Evolutionary conservation across 768 basidiomycete species (phyloP).

Genomic region (Lentinus brumalis): DNA sequence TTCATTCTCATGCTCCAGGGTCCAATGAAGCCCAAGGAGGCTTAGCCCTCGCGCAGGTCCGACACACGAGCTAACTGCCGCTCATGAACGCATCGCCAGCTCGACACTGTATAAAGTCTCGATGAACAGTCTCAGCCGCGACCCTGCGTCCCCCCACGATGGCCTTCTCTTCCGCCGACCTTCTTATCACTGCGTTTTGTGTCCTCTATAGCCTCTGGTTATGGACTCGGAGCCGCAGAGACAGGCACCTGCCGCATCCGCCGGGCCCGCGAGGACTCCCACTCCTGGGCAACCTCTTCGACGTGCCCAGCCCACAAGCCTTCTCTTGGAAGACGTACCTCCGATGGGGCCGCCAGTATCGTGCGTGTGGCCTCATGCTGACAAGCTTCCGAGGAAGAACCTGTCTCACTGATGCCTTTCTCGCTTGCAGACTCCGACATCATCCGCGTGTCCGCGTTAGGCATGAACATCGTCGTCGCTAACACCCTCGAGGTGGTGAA

Average conservation of each 20-base stretch:
- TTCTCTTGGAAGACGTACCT: background rate
- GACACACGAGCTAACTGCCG: too few species aligned
- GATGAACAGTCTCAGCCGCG: background rate
- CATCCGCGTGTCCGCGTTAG: background rate
- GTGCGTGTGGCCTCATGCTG: background rate
- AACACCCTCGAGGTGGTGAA: slow-evolving; percentile 23
- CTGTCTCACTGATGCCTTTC: too few species aligned
- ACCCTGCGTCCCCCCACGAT: background rate
- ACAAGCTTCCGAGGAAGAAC: background rate
- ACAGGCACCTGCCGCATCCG: background rate
- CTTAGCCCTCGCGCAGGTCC: too few species aligned
- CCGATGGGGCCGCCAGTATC: background rate
- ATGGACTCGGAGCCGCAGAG: background rate
- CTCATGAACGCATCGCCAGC: background rate
- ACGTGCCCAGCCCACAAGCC: background rate
- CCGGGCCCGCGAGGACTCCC: slow-evolving; percentile 4
- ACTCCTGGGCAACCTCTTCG: slow-evolving; percentile 1
- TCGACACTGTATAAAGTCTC: background rate
- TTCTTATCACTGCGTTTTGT: background rate
- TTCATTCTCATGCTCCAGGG: too few species aligned
- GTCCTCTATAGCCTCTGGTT: background rate
- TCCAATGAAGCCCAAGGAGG: too few species aligned
- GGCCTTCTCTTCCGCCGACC: background rate
- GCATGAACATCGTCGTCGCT: slow-evolving; percentile 25
- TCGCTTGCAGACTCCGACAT: background rate